Evolutionary conservation across 1,284 basidiomycete species (phyloP).

Genomic region (Trichosporon coremiiforme): DNA sequence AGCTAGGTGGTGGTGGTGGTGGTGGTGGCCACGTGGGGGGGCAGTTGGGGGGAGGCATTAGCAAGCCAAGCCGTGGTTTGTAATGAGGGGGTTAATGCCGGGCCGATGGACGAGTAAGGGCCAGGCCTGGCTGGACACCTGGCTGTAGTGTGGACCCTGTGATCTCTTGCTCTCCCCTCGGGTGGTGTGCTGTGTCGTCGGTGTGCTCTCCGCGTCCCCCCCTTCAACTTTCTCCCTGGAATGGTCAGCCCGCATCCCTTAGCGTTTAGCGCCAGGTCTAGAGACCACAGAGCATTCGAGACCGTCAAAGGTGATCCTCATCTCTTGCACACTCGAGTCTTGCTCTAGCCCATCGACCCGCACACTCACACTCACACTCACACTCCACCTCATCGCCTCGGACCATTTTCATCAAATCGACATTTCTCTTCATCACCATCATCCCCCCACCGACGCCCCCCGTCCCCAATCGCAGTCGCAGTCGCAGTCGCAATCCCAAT

Average conservation of each 20-base stretch:
- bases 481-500: neutral
- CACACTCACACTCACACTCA: too few species aligned
- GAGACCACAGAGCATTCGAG: constrained; percentile 2
- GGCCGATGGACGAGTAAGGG: too few species aligned
- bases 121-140: neutral
- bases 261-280: neutral
- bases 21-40: constrained; percentile 5
- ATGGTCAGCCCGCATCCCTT: neutral
- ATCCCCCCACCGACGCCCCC: too few species aligned
- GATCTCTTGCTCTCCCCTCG: too few species aligned
- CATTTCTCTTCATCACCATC: neutral
- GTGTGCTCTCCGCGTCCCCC: too few species aligned
- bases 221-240: too few species aligned
- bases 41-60: neutral
- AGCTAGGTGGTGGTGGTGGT: too few species aligned
- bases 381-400: neutral
- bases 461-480: too few species aligned
- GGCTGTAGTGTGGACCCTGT: neutral
- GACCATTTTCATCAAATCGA: neutral
- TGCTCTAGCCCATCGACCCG: too few species aligned
- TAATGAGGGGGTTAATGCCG: neutral
- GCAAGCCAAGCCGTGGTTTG: neutral
- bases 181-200: neutral
- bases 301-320: too few species aligned
- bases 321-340: too few species aligned